Base-by-base conservation (phyloP, 108 stramenopile genomes). In the Fragilariopsis cylindrus region DNA sequence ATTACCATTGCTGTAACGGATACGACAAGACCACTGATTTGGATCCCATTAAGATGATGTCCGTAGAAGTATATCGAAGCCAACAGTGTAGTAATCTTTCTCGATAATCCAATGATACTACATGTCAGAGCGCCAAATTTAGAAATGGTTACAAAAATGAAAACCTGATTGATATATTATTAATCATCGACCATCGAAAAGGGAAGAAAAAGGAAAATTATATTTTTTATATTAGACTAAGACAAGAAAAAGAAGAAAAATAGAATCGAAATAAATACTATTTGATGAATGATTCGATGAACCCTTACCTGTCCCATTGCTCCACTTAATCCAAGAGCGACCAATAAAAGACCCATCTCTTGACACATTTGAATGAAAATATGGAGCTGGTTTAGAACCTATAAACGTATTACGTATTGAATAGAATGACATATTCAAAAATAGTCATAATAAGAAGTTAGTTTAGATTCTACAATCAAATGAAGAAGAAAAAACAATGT, bases 71-170 rank as follows among this genome's bases (percentile, higher is more conserved):
- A 90, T 56, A 99, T 97, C 50, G 92, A 93, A 50, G 95, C 93
- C 47, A 97, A 86, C 63, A 99, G 80, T 7, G 97, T 98, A 3
- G 97, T 88, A 52, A 99, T 94, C 80, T 99, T 99, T 60, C 98
- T 77, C 30, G 92, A 93, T 48, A 99, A 70, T 41, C 98, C 98
- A 73, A 99, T 99, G 71, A 99, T 96, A 16, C 90, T 85, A 74
- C 98, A 99, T 8, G 96, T 98, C 48, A 99, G 81, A 0, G 98
- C 98, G 16, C 98, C 98, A 78, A 99, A 99, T 69, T 99, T 96
- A 74, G 96, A 84, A 78, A 99, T 99, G 0, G 98, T 99, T 5
- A 99, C 96, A 80, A 88, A 88, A 70, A 90, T 90, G 74, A 99
- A 99, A 44, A 98, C 98, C 62, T 63, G 43, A 45, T 45, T 41